A percentile compares a stretch with the other conserved stretches of the same genome.
Evolutionary conservation across 169 alveolate genomes (phyloP).

Genomic region (Cryptosporidium sp.): DNA sequence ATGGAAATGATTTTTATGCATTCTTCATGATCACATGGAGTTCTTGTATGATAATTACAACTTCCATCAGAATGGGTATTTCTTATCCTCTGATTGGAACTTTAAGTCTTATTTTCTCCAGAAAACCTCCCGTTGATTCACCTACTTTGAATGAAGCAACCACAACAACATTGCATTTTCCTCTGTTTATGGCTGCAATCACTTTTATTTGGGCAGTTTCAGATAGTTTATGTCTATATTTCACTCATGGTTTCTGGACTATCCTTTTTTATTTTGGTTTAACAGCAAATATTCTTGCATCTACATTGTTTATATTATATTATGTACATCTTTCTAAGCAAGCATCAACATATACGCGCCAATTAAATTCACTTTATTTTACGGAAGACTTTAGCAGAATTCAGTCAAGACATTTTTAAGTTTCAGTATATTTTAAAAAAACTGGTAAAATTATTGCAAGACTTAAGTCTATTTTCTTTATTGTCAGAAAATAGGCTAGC

Average conservation of each 20-base stretch:
- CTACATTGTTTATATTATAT: slow-evolving; percentile 53
- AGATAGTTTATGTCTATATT: slow-evolving; percentile 49
- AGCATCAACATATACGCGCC: slow-evolving; percentile 48
- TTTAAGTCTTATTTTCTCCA: slow-evolving; percentile 51
- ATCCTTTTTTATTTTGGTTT: slow-evolving; percentile 37
- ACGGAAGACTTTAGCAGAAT: slow-evolving; percentile 65
- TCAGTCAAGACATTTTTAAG: slow-evolving; percentile 48
- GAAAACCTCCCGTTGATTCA: slow-evolving; percentile 70
- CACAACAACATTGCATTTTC: slow-evolving; percentile 57
- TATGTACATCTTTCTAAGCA: slow-evolving; percentile 56
- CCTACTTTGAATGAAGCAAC: slow-evolving; percentile 60
- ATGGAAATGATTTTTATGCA: slow-evolving; percentile 69
- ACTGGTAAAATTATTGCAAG: not conserved
- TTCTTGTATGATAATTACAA: slow-evolving; percentile 69
- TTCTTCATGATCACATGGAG: slow-evolving; percentile 74
- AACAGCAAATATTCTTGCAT: slow-evolving; percentile 28
- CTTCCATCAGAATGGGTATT: slow-evolving; percentile 60
- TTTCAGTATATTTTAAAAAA: no score
- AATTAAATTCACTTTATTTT: slow-evolving; percentile 53
- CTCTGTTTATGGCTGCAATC: slow-evolving; percentile 49
- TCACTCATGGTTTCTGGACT: slow-evolving; percentile 72
- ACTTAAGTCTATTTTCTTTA: no score
- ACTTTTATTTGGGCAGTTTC: slow-evolving; percentile 57
- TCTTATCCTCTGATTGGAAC: slow-evolving; percentile 60
- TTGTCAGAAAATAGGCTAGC: not conserved